Conservation (phyloP, 2,329 filamentous ascomycete species). For the Leptographium radiaticola region DNA sequence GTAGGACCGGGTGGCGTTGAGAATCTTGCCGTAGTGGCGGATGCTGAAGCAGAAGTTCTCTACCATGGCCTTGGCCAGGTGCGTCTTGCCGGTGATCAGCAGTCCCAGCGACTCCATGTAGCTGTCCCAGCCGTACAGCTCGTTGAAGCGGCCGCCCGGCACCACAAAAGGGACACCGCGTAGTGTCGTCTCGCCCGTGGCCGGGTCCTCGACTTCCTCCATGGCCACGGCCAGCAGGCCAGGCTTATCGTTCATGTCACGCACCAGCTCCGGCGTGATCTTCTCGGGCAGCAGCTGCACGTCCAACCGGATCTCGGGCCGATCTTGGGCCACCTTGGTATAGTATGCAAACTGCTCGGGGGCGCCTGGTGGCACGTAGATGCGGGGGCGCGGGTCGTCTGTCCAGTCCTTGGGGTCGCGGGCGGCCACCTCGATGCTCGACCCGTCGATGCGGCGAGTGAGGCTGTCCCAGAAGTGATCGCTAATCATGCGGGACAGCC, state of each 20-base stretch:
- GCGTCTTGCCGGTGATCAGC: conserved; percentile 68
- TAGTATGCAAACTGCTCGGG: conserved; percentile 90
- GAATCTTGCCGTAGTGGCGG: conserved; percentile 93
- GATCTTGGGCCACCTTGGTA: conserved; percentile 59
- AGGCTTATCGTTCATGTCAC: conserved; percentile 73
- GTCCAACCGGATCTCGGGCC: conserved; percentile 76
- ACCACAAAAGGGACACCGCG: conserved; percentile 90
- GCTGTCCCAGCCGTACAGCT: conserved; percentile 97
- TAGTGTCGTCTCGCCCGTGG: conserved; percentile 56
- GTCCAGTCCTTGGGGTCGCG: conserved; percentile 95
- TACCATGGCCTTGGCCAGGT: conserved; percentile 90
- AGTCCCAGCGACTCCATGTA: conserved; percentile 96
- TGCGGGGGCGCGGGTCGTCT: conserved; percentile 71
- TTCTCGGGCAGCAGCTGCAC: conserved; percentile 66
- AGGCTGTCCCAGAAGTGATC: conserved; percentile 88
- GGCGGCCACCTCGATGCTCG: conserved; percentile 74
- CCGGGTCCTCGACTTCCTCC: conserved; percentile 57
- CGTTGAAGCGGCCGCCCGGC: conserved; percentile 93
- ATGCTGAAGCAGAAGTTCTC: conserved; percentile 97
- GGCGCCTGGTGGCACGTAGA: conserved; percentile 76
- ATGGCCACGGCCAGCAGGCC: conserved; percentile 84
- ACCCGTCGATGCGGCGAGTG: conserved; percentile 80
- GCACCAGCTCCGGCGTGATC: conserved; percentile 70
- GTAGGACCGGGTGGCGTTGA: conserved; percentile 93
- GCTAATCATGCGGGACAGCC: conserved; percentile 73